Conservation (phyloP, 805 yeast species). For the Saccharomycopsis sp. region DNA sequence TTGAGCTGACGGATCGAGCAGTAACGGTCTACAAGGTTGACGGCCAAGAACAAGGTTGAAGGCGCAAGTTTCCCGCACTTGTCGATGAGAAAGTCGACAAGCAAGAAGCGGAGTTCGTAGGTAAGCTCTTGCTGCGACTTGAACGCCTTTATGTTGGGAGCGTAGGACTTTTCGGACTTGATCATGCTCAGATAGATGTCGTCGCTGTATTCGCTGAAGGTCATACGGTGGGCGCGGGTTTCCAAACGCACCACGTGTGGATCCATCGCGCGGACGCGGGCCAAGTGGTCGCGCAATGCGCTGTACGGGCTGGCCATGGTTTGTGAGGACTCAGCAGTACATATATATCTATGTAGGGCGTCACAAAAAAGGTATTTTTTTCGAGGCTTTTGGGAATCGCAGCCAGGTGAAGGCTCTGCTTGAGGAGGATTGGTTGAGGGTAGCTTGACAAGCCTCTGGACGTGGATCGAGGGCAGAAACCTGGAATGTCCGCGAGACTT, state of each 20-base stretch:
- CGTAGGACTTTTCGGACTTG: neutral
- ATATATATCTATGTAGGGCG: neutral
- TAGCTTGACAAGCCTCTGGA: neutral
- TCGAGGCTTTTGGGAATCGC: neutral
- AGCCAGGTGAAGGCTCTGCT: neutral
- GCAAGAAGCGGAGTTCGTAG: conserved; percentile 6
- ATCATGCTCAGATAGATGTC: conserved; percentile 8
- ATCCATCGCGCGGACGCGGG: neutral
- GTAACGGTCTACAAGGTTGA: conserved; percentile 35
- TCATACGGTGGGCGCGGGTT: conserved; percentile 4
- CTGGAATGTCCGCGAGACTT: neutral
- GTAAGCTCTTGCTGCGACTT: conserved; percentile 12
- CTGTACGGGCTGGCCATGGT: neutral
- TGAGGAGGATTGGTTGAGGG: neutral
- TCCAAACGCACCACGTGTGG: conserved; percentile 3
- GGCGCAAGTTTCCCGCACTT: conserved; percentile 33
- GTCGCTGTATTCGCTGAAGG: conserved; percentile 12
- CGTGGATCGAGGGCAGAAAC: neutral
- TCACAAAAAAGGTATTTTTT: neutral
- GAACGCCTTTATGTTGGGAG: conserved; percentile 11
- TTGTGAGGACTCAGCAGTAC: neutral
- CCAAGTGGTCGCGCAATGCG: neutral
- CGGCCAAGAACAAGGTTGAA: conserved; percentile 40
- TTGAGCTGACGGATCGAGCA: conserved; percentile 31
- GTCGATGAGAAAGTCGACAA: conserved; percentile 11